phyloP scores from a whole-genome alignment of 495 filamentous ascomycete species.

The Podospora anserina region DNA sequence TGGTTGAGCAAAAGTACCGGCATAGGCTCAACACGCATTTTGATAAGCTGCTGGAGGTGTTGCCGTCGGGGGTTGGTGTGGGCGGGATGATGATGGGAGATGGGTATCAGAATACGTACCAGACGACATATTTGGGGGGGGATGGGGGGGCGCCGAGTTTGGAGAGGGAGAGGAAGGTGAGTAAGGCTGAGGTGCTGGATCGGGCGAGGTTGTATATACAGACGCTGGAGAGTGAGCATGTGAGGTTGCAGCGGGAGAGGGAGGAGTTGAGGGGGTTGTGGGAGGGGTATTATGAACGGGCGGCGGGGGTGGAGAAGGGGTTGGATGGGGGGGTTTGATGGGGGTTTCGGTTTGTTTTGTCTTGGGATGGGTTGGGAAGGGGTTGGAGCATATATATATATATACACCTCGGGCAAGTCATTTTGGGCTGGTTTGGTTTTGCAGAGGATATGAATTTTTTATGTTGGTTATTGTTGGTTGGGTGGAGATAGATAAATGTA shows the following conservation, averaged over 20 bases:
- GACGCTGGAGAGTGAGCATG: slow-evolving; percentile 19
- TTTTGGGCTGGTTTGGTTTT: neutral
- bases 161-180: slow-evolving; percentile 19
- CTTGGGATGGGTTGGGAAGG: neutral
- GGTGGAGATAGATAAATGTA: too few species aligned
- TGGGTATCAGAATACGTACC: neutral
- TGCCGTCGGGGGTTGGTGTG: slow-evolving; percentile 8
- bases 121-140: neutral
- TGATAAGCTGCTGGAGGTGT: slow-evolving; percentile 20
- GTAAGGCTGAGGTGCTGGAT: slow-evolving; percentile 36
- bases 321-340: neutral
- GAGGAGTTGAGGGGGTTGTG: slow-evolving; percentile 17
- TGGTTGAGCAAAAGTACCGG: slow-evolving; percentile 32
- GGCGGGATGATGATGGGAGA: neutral
- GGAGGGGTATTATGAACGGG: neutral
- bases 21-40: slow-evolving; percentile 29
- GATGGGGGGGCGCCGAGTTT: neutral
- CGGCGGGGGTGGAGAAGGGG: neutral
- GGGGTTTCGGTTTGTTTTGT: too few species aligned
- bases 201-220: slow-evolving; percentile 29
- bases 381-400: too few species aligned
- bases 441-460: too few species aligned
- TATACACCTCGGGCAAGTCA: too few species aligned
- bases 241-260: slow-evolving; percentile 18
- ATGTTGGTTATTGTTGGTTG: too few species aligned